Evolutionary conservation across 1,284 basidiomycete species (phyloP).

Genomic region (Exobasidium rhododendri): DNA sequence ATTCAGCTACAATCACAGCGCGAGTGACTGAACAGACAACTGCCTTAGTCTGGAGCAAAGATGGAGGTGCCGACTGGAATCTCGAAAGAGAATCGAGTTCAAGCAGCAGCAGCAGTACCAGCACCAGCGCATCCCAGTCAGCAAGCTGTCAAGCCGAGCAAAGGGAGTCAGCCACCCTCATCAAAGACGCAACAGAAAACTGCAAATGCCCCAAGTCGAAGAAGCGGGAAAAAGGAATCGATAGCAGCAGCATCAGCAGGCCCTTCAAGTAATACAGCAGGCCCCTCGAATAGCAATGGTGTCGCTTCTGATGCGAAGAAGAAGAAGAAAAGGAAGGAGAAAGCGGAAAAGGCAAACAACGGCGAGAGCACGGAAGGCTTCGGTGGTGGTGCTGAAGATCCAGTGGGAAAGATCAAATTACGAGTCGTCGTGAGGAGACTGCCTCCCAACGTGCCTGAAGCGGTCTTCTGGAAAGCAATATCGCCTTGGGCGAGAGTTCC

Average conservation of each 20-base stretch:
- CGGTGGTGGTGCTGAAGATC: background rate
- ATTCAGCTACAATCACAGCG: no score
- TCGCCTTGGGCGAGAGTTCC: conserved; percentile 74
- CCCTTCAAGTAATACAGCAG: background rate
- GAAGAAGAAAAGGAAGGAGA: conserved; percentile 9
- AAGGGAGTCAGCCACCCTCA: background rate
- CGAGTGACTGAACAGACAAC: no score
- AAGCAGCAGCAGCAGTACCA: no score
- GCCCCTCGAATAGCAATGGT: background rate
- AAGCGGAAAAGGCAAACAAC: conserved; percentile 11
- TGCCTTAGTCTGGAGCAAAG: background rate
- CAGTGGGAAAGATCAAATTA: conserved; percentile 57
- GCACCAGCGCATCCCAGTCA: no score
- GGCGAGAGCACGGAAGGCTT: background rate
- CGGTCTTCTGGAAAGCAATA: conserved; percentile 88
- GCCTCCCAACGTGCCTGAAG: conserved; percentile 86
- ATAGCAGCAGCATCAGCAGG: background rate
- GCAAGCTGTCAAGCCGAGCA: background rate
- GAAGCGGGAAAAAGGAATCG: background rate
- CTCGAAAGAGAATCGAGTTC: background rate
- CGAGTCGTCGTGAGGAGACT: conserved; percentile 85
- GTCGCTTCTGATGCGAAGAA: no score
- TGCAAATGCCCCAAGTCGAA: background rate
- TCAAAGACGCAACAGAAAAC: background rate
- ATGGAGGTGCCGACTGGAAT: background rate